Evolutionary conservation across 805 yeast genomes (phyloP), one percentile per base, ranked within the genome.

Genomic region (Yamadazyma ubonensis): DNA sequence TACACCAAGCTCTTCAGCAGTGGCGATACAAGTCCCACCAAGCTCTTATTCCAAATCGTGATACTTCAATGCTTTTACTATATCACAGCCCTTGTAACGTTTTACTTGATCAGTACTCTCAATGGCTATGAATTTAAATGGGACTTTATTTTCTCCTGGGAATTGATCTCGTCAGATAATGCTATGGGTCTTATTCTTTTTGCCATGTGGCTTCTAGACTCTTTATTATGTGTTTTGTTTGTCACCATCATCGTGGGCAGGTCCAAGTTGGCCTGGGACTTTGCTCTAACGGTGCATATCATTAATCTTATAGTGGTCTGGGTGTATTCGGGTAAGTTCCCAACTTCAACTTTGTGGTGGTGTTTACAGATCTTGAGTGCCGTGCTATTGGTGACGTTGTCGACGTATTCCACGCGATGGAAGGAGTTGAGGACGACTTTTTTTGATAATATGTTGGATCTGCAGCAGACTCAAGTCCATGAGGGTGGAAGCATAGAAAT

Each of bases 241-340:
- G 80, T 91, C 55, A 87, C 95, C 1, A 63, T 90, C 2, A 80
- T 91, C 19, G 96, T 91, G 9, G 96, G 98, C 0, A 71, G 98
- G 42, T 85, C 96, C 29, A 93, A 91, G 59, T 67, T 91, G 36
- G 98, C 97, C 0, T 85, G 96, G 85, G 99, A 91, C 63, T 91
- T 93, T 66, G 96, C 96, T 8, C 56, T 91, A n/a, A 93, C 99
- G 0, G 78, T 91, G 11, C 96, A 93, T 60, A 78, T 84, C 16
- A 75, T 93, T 36, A 83, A 91, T 62, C 61, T 91, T 17, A 38
- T 80, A 3, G 79, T 87, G 3, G 86, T 80, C 0, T 80, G 86
- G 79, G 44, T 77, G 1, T 79, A 78, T 47, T 71, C 86, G 1
- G 75, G 78, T 0, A 70, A 73, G 21, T 75, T 91, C 46, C 99